Evolutionary conservation across 2,329 filamentous ascomycete genomes (phyloP).

Genomic region (Mariannaea elegans): DNA sequence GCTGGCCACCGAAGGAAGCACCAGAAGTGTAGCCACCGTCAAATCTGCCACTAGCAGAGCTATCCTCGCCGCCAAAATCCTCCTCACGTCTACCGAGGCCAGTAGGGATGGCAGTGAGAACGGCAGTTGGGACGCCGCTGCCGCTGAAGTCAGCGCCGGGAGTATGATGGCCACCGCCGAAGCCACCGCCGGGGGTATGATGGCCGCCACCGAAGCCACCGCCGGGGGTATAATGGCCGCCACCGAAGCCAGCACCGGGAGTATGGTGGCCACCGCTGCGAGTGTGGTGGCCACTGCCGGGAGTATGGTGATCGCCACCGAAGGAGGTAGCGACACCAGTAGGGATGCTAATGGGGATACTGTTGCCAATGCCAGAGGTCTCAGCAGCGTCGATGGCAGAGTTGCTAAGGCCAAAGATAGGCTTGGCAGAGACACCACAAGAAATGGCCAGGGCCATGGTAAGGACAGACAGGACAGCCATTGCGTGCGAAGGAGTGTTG

Average conservation of each 20-base stretch:
- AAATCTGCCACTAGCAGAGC: not conserved
- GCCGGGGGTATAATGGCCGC: not conserved
- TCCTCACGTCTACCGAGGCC: not conserved
- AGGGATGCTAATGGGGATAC: constrained; percentile 1
- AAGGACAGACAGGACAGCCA: constrained; percentile 40
- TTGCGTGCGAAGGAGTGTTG: constrained; percentile 27
- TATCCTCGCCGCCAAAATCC: not conserved
- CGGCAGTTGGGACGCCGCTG: not conserved
- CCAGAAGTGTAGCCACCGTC: not conserved
- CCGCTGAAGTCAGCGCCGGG: not conserved
- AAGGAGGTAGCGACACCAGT: not conserved
- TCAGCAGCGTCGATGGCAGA: not conserved
- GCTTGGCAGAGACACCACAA: constrained; percentile 28
- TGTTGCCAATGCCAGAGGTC: not conserved
- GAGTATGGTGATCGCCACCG: too few species aligned
- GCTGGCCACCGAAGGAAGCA: not conserved
- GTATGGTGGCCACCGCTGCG: not conserved
- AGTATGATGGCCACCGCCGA: not conserved
- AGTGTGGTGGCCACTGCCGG: too few species aligned
- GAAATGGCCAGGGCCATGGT: constrained; percentile 40
- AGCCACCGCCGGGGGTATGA: not conserved
- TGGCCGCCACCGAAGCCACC: not conserved
- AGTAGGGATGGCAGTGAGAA: not conserved
- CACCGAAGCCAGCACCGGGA: constrained; percentile 2
- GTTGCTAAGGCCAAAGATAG: constrained; percentile 26